These are phyloP conservation scores for Kregervanrija pseudodelftensis DNA, from an alignment of 805 yeast genomes.

Conservation along the genomic window DNA sequence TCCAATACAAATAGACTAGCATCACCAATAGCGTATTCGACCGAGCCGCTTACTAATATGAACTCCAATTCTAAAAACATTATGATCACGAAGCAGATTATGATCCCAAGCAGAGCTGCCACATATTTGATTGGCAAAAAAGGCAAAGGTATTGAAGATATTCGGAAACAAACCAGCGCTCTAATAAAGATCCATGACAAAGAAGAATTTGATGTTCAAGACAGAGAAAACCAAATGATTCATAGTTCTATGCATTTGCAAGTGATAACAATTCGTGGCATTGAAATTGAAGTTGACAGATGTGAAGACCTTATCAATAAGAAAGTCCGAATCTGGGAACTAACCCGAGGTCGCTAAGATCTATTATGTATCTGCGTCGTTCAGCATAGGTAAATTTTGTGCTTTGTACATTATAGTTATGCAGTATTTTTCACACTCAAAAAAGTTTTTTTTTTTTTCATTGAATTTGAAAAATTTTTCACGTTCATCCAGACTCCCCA, in stretches of 20 bases:
- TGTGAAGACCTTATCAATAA: neutral
- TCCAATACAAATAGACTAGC: too few relatives aligned
- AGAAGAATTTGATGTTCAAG: too few relatives aligned
- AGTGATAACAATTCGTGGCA: constrained; percentile 11
- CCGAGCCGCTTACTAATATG: too few relatives aligned
- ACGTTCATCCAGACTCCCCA: constrained; percentile 4
- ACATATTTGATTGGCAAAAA: constrained; percentile 36
- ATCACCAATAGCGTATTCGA: too few relatives aligned
- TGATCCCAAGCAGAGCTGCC: constrained; percentile 28
- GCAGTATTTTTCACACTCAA: constrained; percentile 1
- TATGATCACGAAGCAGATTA: constrained; percentile 1
- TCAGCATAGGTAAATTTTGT: neutral
- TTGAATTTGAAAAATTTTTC: constrained; percentile 15
- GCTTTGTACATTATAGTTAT: neutral
- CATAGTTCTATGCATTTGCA: constrained; percentile 10
- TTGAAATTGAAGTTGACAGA: constrained; percentile 1
- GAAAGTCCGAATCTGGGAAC: too few relatives aligned
- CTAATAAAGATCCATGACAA: constrained; percentile 32
- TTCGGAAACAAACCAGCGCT: constrained; percentile 31
- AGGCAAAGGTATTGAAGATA: constrained; percentile 32
- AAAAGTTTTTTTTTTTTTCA: constrained; percentile 9
- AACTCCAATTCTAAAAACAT: neutral
- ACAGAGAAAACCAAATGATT: constrained; percentile 1
- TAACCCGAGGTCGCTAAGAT: too few relatives aligned
- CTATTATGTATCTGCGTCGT: too few relatives aligned